Evolutionary conservation across 1,139 yeast species (phyloP).

Genomic region (Candida mesenterica): DNA sequence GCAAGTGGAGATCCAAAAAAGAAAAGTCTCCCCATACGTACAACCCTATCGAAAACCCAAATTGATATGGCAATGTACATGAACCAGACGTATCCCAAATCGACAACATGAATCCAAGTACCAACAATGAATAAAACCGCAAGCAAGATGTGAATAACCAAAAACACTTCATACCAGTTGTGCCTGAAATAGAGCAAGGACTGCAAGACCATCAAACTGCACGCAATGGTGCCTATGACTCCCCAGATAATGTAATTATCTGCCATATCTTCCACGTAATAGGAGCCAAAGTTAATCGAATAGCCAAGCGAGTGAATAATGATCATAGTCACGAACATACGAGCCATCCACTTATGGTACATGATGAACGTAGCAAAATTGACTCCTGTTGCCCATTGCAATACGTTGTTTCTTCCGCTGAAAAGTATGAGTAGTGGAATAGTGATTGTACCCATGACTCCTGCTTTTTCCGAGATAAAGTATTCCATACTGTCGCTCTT

Average conservation of each 20-base stretch:
- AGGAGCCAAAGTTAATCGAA: conserved; percentile 18
- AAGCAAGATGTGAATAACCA: conserved; percentile 38
- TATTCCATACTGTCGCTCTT: conserved; percentile 23
- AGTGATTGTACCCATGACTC: conserved; percentile 27
- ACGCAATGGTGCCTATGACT: conserved; percentile 29
- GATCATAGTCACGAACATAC: conserved; percentile 28
- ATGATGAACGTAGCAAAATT: conserved; percentile 34
- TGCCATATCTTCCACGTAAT: conserved; percentile 2
- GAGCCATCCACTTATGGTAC: conserved; percentile 40
- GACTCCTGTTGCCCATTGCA: conserved; percentile 42
- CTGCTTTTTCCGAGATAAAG: conserved; percentile 32
- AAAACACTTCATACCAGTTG: conserved; percentile 43
- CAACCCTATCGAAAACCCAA: conserved; percentile 44
- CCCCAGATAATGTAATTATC: conserved; percentile 31
- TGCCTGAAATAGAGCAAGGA: conserved; percentile 42
- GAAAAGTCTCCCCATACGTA: conserved; percentile 34
- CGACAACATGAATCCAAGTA: conserved; percentile 41
- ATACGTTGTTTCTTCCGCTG: conserved; percentile 46
- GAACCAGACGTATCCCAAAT: conserved; percentile 40
- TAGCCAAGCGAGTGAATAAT: conserved; percentile 42
- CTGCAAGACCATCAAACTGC: conserved; percentile 32
- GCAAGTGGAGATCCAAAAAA: conserved; percentile 42
- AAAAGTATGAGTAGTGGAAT: conserved; percentile 38
- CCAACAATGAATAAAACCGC: conserved; percentile 43
- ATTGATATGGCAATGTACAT: conserved; percentile 40